Conservation (phyloP, 2,329 filamentous ascomycete species). For the Trichoderma atroviride region DNA sequence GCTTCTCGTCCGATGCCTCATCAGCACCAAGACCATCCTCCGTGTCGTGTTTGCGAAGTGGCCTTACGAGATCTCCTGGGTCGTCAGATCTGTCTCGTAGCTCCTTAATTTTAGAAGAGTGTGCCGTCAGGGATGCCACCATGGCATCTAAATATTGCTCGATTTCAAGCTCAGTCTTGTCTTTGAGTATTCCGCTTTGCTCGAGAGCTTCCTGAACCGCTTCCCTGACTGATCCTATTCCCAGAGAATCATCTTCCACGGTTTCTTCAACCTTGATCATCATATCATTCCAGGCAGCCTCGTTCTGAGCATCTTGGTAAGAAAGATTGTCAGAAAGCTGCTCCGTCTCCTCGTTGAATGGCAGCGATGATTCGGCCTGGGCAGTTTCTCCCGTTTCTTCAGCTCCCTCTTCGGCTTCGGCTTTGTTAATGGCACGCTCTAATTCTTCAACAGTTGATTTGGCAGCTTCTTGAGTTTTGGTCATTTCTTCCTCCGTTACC, state of each 20-base stretch:
- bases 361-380: conserved; percentile 29
- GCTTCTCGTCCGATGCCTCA: background rate
- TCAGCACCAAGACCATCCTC: background rate
- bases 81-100: conserved; percentile 27
- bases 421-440: conserved; percentile 56
- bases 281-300: conserved; percentile 56
- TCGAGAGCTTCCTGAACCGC: conserved; percentile 58
- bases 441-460: conserved; percentile 68
- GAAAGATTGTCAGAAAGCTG: conserved; percentile 29
- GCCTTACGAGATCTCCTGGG: conserved; percentile 27
- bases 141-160: conserved; percentile 54
- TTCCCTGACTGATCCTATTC: conserved; percentile 54
- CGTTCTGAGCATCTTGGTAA: conserved; percentile 35
- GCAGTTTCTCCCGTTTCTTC: conserved; percentile 28
- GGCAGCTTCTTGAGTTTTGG: conserved; percentile 70
- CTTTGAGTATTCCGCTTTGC: conserved; percentile 55
- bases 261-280: conserved; percentile 58
- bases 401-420: conserved; percentile 36
- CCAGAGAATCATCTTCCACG: conserved; percentile 60
- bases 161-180: conserved; percentile 49
- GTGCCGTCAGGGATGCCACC: conserved; percentile 50
- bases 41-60: background rate
- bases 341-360: conserved; percentile 34
- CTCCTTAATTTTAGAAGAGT: conserved; percentile 36
- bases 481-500: conserved; percentile 71